Base-by-base conservation (phyloP, 2,329 filamentous ascomycete genomes). In the Diaporthe sp. region DNA sequence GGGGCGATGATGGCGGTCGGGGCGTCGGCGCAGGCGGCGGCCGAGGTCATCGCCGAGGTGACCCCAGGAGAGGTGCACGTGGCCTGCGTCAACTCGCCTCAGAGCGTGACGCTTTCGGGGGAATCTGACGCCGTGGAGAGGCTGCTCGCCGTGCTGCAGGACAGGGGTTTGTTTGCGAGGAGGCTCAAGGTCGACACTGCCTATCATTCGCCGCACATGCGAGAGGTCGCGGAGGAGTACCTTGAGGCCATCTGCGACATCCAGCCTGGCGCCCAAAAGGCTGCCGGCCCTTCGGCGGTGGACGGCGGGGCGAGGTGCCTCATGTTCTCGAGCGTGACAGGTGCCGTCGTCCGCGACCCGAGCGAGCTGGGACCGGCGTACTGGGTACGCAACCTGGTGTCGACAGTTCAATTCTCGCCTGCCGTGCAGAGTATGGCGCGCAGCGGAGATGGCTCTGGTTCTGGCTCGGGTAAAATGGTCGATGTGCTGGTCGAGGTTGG, bases 191-290 rank as follows among this genome's bases (percentile, higher is more conserved):
- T 84, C 8, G 80, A 83, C 37, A 80, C 79, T 7, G 51, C 51
- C 12, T 55, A 86, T 74, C 84, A 86, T 77, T 84, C 83, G 6
- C 82, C 81, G 28, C 81, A 84, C 60, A 83, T 84, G 82, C 76
- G 79, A 49, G 60, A 74, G 6, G 78, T 81, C 19, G 80, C 79
- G 0, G 76, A 74, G 49, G 75, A 75, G 46, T 83, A 83, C 44
- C 73, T 51, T 28, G 37, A 37, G 49, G 25, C 51, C n/a, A 71
- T 78, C 2, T 44, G 31, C 34, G 34, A 28, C 19, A 42, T 55
- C 4, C 17, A 0, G n/a, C 34, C 44, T 46, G 31, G 28, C 39
- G 9, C 31, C 2, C n/a, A 49, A 15, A 46, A 25, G 22, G 15
- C 22, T 2, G 17, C 12, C 12, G 72, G 46, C 39, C 17, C n/a